Conservation (phyloP, 1,284 basidiomycete species). For the Trichosporon inkin region DNA sequence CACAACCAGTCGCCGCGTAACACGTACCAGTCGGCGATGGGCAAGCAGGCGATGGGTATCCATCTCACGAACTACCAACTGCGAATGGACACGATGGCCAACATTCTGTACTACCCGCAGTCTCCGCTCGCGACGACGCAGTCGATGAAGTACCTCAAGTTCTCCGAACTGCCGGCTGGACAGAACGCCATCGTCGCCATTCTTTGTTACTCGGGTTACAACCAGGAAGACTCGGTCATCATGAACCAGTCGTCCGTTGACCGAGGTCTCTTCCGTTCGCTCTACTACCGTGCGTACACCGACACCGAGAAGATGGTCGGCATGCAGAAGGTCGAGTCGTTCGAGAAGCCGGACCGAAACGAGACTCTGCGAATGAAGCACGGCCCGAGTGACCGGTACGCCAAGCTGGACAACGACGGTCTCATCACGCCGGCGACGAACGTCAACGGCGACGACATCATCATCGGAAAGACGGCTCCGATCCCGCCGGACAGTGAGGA, state of each 20-base stretch:
- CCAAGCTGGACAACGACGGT: constrained; percentile 95
- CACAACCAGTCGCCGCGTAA: constrained; percentile 99
- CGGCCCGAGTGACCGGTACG: constrained; percentile 73
- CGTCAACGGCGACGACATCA: constrained; percentile 95
- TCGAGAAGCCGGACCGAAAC: constrained; percentile 92
- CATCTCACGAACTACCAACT: constrained; percentile 96
- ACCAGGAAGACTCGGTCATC: constrained; percentile 99
- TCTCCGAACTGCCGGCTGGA: constrained; percentile 94
- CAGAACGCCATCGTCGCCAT: constrained; percentile 99
- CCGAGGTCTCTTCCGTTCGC: constrained; percentile 94
- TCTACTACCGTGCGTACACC: constrained; percentile 98
- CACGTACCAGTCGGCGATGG: constrained; percentile 99
- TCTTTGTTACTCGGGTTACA: constrained; percentile 97
- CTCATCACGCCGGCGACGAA: constrained; percentile 92
- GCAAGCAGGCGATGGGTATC: constrained; percentile 99
- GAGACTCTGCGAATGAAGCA: constrained; percentile 95
- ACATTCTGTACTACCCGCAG: constrained; percentile 97
- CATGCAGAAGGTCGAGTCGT: constrained; percentile 85
- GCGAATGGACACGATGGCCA: constrained; percentile 98
- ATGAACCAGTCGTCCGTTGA: constrained; percentile 99
- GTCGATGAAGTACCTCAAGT: constrained; percentile 97
- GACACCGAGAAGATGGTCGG: constrained; percentile 98
- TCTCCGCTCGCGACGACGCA: constrained; percentile 97
- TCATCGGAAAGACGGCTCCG: constrained; percentile 98
- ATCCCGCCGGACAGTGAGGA: constrained; percentile 96